These are phyloP conservation scores for Stachybotrys chlorohalonatus DNA, from an alignment of 2,329 filamentous ascomycete species.

Conservation along the genomic window DNA sequence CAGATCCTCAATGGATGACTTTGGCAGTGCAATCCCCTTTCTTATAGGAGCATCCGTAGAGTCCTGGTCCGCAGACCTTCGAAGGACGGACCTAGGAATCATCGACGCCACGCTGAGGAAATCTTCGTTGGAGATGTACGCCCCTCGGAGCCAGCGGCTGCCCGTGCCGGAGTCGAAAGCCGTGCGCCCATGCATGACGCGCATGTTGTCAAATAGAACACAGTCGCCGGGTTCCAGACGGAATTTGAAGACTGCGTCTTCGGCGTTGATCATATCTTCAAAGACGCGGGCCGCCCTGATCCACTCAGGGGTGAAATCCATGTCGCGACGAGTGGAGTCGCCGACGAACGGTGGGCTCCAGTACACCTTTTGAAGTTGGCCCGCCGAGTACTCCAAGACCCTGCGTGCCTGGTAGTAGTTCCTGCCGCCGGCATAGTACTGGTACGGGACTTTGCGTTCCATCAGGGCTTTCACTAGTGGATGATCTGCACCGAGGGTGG, in stretches of 20 bases:
- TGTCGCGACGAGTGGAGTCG: slow-evolving; percentile 9
- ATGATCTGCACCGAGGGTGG: background rate
- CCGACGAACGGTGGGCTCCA: slow-evolving; percentile 73
- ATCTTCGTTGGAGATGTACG: slow-evolving; percentile 59
- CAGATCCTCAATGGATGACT: no score
- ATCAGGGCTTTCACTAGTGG: background rate
- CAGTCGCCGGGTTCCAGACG: slow-evolving; percentile 76
- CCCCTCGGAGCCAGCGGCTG: slow-evolving; percentile 73
- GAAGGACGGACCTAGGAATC: slow-evolving; percentile 14
- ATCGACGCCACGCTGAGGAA: slow-evolving; percentile 27
- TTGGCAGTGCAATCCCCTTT: no score
- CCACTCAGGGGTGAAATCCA: slow-evolving; percentile 24
- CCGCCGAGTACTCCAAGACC: no score
- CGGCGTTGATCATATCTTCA: slow-evolving; percentile 45
- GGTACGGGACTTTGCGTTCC: slow-evolving; percentile 44
- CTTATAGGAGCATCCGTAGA: no score
- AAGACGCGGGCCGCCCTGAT: slow-evolving; percentile 46
- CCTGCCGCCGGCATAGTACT: slow-evolving; percentile 59
- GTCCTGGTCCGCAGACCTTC: background rate
- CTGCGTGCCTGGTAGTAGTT: slow-evolving; percentile 39
- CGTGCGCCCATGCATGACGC: slow-evolving; percentile 74
- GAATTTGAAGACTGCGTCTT: slow-evolving; percentile 55
- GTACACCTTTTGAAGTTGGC: slow-evolving; percentile 20
- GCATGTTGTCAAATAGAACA: slow-evolving; percentile 83
- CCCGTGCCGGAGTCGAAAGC: slow-evolving; percentile 61